Evolutionary conservation across 129 eudicot species (phyloP).

Genomic region (Pseudognaphalium luteoalbum): DNA sequence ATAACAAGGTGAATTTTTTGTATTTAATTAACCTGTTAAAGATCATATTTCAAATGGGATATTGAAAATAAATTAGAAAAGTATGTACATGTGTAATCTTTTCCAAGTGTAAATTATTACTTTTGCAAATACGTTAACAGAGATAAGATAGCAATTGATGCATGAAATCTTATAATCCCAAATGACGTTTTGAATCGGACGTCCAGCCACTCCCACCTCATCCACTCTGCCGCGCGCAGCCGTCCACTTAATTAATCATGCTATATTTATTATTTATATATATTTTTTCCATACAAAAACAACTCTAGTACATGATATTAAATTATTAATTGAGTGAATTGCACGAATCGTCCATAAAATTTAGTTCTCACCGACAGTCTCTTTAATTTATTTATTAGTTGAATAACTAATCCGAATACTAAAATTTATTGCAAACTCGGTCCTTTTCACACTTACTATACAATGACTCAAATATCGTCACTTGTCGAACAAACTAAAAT

Average conservation of each 20-base stretch:
- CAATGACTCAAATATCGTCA: no score
- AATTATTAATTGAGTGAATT: no score
- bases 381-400: no score
- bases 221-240: constrained; percentile 15
- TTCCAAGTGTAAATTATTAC: constrained; percentile 22
- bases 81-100: background rate
- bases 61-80: no score
- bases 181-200: constrained; percentile 25
- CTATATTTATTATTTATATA: background rate
- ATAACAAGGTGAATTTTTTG: no score
- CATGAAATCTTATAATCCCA: constrained; percentile 18
- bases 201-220: constrained; percentile 11
- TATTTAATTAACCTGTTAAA: no score
- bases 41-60: background rate
- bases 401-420: no score
- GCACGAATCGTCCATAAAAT: background rate
- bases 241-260: constrained; percentile 20
- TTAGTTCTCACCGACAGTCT: no score
- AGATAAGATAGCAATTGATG: constrained; percentile 32
- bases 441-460: no score
- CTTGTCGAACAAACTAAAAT: no score
- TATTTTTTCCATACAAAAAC: background rate
- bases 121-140: constrained; percentile 20
- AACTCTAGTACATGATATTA: no score
- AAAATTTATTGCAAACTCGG: no score